phyloP scores from a whole-genome alignment of 768 basidiomycete species.

The Leucosporidium yakuticum region DNA sequence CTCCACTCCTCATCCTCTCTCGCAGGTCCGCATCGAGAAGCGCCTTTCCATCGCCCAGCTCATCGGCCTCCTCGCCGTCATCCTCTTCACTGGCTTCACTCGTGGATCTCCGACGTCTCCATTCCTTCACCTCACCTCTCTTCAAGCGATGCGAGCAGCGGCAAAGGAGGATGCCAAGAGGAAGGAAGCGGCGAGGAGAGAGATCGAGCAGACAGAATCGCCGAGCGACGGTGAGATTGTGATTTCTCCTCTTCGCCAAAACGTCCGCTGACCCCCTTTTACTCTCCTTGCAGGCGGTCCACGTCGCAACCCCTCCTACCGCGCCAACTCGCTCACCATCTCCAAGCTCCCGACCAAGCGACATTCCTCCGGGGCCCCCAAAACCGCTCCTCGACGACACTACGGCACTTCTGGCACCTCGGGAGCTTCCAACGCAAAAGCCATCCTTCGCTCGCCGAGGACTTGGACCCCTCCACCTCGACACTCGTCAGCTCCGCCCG shows the following conservation, averaged over 20 bases:
- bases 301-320: background rate
- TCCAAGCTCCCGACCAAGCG: constrained; percentile 16
- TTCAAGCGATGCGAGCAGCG: background rate
- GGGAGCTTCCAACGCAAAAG: background rate
- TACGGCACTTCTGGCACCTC: constrained; percentile 15
- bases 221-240: background rate
- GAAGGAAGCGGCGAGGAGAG: background rate
- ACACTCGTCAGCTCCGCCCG: background rate
- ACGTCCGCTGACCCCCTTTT: too few species aligned
- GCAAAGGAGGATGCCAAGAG: background rate
- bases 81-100: constrained; percentile 80
- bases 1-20: background rate
- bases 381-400: constrained; percentile 19
- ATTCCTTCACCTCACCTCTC: constrained; percentile 23
- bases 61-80: constrained; percentile 69
- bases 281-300: background rate
- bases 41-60: constrained; percentile 83
- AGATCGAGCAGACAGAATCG: background rate
- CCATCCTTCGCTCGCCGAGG: background rate
- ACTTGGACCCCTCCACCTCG: constrained; percentile 7
- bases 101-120: constrained; percentile 54
- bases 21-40: constrained; percentile 76
- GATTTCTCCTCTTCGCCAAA: background rate
- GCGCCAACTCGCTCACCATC: background rate
- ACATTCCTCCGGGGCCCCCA: constrained; percentile 8